Evolutionary conservation across 805 yeast species (phyloP).

Genomic region (Metschnikowia noctiluminum): DNA sequence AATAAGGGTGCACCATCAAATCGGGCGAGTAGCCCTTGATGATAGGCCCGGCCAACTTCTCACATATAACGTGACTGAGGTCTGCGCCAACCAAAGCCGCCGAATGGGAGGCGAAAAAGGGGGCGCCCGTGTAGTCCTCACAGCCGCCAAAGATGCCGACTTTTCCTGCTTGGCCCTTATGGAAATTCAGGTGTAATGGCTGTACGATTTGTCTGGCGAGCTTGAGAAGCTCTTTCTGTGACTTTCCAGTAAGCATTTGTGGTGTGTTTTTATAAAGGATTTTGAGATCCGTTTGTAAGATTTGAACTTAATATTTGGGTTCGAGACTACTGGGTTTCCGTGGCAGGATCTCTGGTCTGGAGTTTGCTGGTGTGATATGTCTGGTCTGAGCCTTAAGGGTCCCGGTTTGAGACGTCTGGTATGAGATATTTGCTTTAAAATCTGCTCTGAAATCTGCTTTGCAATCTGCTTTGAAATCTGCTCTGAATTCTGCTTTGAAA

Average conservation of each 20-base stretch:
- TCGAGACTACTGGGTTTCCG: too few species aligned
- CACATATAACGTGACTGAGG: constrained; percentile 87
- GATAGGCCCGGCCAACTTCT: constrained; percentile 67
- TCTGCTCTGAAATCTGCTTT: too few species aligned
- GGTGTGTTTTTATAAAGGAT: background rate
- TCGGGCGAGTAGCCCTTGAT: constrained; percentile 90
- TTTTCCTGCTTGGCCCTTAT: constrained; percentile 92
- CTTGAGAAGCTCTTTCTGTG: constrained; percentile 44
- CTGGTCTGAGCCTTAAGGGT: too few species aligned
- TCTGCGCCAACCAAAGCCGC: constrained; percentile 85
- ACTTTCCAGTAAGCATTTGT: constrained; percentile 19
- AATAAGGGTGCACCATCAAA: constrained; percentile 92
- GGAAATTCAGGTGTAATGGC: constrained; percentile 65
- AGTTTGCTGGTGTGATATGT: too few species aligned
- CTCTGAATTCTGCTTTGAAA: too few species aligned
- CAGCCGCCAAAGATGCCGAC: constrained; percentile 90
- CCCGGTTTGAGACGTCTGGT: too few species aligned
- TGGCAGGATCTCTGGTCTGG: too few species aligned
- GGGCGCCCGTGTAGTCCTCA: constrained; percentile 96
- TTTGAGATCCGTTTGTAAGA: too few species aligned
- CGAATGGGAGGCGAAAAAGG: constrained; percentile 84
- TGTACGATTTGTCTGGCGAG: constrained; percentile 63
- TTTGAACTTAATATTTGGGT: too few species aligned
- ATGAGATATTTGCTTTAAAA: too few species aligned
- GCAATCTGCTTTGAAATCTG: too few species aligned